Percentiles rank a stretch among this genome's conserved stretches.
These are phyloP conservation scores for Arctostaphylos glauca DNA, from an alignment of 148 eudicot genomes.

Conservation along the genomic window DNA sequence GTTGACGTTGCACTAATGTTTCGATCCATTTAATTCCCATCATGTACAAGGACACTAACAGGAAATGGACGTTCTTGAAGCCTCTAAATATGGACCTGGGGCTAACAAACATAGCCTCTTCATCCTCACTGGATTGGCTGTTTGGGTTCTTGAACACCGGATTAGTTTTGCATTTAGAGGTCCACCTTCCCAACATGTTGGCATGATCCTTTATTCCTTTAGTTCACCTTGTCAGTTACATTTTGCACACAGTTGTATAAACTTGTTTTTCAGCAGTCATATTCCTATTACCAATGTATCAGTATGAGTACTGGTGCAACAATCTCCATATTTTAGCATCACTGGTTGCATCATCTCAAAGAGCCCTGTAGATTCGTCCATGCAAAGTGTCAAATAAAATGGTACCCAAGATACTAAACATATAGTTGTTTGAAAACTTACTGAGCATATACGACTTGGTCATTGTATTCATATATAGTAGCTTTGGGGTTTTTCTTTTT, in stretches of 20 bases:
- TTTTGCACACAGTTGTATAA: too few relatives aligned
- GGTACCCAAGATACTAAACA: too few relatives aligned
- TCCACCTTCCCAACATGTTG: conserved; percentile 23
- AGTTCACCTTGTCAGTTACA: conserved; percentile 22
- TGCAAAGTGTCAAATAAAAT: too few relatives aligned
- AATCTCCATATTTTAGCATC: too few relatives aligned
- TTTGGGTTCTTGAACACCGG: conserved; percentile 33
- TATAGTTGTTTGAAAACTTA: too few relatives aligned
- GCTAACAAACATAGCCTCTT: conserved; percentile 21
- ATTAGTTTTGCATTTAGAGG: conserved; percentile 18
- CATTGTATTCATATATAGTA: not conserved
- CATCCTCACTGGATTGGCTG: conserved; percentile 21
- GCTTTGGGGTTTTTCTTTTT: not conserved
- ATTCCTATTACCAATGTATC: too few relatives aligned
- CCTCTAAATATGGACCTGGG: conserved; percentile 24
- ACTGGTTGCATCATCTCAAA: too few relatives aligned
- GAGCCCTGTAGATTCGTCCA: too few relatives aligned
- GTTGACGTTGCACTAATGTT: too few relatives aligned
- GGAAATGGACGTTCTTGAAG: conserved; percentile 21
- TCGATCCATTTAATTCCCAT: conserved; percentile 17
- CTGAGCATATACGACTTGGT: not conserved
- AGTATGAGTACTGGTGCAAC: too few relatives aligned
- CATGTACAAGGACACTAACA: conserved; percentile 3
- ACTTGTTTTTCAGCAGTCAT: too few relatives aligned
- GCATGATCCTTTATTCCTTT: conserved; percentile 26